A percentile compares a stretch with the other conserved stretches of the same genome.
Evolutionary conservation across 371 early-diverging fungal genomes (phyloP).

Genomic region (Zopfochytrium polystomum): DNA sequence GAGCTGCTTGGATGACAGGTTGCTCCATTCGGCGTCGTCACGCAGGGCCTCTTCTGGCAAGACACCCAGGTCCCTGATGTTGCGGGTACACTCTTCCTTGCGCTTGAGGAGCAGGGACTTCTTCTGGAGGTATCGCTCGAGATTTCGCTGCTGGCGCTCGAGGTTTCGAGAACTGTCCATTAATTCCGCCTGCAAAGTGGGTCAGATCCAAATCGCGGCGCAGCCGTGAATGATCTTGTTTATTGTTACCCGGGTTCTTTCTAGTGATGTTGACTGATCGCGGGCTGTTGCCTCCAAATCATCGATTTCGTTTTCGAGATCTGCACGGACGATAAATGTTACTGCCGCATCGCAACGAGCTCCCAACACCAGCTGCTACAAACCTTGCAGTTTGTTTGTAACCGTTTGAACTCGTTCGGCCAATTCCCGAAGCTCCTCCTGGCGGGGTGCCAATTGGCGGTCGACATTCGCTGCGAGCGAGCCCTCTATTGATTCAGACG

Average conservation of each 20-base stretch:
- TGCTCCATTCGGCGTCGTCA: slow-evolving; percentile 11
- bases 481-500: slow-evolving; percentile 7
- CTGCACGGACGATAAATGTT: slow-evolving; percentile 9
- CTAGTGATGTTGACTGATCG: slow-evolving; percentile 49
- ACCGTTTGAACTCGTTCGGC: slow-evolving; percentile 4
- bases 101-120: slow-evolving; percentile 71
- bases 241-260: slow-evolving; percentile 53
- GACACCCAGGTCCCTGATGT: slow-evolving; percentile 92
- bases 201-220: neutral
- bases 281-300: slow-evolving; percentile 28
- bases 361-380: neutral
- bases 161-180: slow-evolving; percentile 37
- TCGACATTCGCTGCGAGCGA: slow-evolving; percentile 9
- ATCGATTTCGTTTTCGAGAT: slow-evolving; percentile 58
- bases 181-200: slow-evolving; percentile 45
- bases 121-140: slow-evolving; percentile 75
- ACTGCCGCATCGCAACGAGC: neutral
- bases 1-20: slow-evolving; percentile 38
- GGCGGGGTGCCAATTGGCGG: slow-evolving; percentile 8
- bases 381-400: slow-evolving; percentile 20
- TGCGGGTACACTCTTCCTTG: slow-evolving; percentile 81
- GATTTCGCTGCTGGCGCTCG: slow-evolving; percentile 59
- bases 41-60: slow-evolving; percentile 78
- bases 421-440: slow-evolving; percentile 13
- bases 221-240: neutral